phyloP scores from a whole-genome alignment of 192 early-diverging fungal genomes.

The Dissophora globulifera region DNA sequence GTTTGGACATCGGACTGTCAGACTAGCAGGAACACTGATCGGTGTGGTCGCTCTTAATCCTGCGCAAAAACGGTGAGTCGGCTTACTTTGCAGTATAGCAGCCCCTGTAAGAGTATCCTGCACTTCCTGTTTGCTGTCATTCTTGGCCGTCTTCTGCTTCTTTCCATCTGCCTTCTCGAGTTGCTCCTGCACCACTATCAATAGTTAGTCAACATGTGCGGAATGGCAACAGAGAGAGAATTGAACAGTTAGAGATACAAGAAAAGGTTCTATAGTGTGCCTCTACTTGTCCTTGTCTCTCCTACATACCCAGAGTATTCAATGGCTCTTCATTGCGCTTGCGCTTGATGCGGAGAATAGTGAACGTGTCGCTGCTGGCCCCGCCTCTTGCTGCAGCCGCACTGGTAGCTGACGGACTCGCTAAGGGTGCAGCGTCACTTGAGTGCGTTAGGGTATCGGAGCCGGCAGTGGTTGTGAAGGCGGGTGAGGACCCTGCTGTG shows the following conservation, averaged over 20 bases:
- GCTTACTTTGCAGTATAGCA: slow-evolving; percentile 10
- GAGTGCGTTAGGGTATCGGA: too few relatives aligned
- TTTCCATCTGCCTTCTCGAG: slow-evolving; percentile 32
- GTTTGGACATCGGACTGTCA: not conserved
- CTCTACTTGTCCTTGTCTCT: not conserved
- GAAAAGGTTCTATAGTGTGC: not conserved
- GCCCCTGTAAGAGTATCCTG: slow-evolving; percentile 3
- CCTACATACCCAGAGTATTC: slow-evolving; percentile 67
- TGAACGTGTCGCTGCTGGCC: slow-evolving; percentile 44
- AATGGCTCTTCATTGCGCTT: slow-evolving; percentile 79
- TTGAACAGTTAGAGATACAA: too few relatives aligned
- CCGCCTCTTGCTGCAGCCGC: not conserved
- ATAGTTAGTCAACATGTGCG: not conserved
- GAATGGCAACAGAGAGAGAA: not conserved
- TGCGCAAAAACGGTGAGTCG: not conserved
- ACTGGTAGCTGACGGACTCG: too few relatives aligned
- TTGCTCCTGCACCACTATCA: slow-evolving; percentile 63
- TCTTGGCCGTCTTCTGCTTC: slow-evolving; percentile 28
- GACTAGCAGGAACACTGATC: not conserved
- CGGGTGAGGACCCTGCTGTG: too few relatives aligned
- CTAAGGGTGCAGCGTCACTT: too few relatives aligned
- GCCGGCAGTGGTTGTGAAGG: too few relatives aligned
- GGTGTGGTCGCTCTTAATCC: too few relatives aligned
- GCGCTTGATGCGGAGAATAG: slow-evolving; percentile 82
- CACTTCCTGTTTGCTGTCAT: slow-evolving; percentile 9